Percentiles rank a stretch among this genome's conserved stretches.
phyloP scores from a whole-genome alignment of 768 basidiomycete genomes.

The Tylopilus sp. region DNA sequence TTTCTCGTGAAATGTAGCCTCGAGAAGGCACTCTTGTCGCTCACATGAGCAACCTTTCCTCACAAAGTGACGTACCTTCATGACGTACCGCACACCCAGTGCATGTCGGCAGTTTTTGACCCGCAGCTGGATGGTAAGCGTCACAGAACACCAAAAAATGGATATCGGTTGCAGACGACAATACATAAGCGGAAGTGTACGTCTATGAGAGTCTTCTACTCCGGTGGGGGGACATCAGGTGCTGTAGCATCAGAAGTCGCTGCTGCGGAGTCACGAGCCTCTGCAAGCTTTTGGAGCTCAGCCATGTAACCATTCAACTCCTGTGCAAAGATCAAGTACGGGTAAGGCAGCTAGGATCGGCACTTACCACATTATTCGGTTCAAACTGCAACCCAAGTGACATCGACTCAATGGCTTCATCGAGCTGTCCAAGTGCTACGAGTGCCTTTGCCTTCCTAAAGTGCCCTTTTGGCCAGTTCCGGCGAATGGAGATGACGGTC shows the following conservation, averaged over 20 bases:
- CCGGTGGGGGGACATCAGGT: neutral
- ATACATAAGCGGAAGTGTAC: slow-evolving; percentile 8
- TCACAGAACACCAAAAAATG: neutral
- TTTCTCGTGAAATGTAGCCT: no score
- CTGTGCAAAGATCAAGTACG: slow-evolving; percentile 17
- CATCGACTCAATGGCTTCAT: slow-evolving; percentile 81
- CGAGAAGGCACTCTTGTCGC: no score
- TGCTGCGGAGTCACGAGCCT: slow-evolving; percentile 6
- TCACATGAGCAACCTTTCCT: no score
- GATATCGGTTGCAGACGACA: slow-evolving; percentile 1
- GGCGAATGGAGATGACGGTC: slow-evolving; percentile 77
- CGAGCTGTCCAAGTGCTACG: slow-evolving; percentile 58
- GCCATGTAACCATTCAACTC: slow-evolving; percentile 33
- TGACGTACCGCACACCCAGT: no score
- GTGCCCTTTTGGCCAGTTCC: slow-evolving; percentile 93
- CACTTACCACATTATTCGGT: slow-evolving; percentile 54
- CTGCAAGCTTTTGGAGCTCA: slow-evolving; percentile 26
- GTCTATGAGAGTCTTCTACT: slow-evolving; percentile 10
- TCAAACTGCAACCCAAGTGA: slow-evolving; percentile 85
- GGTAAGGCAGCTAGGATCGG: neutral
- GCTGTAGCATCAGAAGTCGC: neutral
- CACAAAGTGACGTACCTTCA: no score
- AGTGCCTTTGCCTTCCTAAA: slow-evolving; percentile 93
- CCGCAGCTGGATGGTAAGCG: neutral
- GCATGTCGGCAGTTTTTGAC: neutral